Conservation (phyloP, 2,329 filamentous ascomycete genomes). For the Lithohypha guttulata region DNA sequence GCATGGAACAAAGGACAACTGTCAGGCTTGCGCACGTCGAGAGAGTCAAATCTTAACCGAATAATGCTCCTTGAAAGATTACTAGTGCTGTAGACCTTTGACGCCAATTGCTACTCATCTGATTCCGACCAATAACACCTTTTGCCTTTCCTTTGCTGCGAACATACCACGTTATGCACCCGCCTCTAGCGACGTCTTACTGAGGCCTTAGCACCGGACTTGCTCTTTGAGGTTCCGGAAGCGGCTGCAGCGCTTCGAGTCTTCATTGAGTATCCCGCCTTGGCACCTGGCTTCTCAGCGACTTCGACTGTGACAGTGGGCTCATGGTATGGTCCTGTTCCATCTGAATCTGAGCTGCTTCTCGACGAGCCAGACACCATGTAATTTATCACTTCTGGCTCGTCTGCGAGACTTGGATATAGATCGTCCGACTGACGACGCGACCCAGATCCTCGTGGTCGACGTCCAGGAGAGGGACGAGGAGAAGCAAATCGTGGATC, state of each 20-base stretch:
- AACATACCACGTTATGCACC: no score
- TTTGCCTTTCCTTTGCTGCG: no score
- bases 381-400: conserved; percentile 18
- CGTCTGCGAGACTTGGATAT: conserved; percentile 12
- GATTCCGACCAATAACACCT: no score
- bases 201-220: conserved; percentile 6
- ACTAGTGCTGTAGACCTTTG: no score
- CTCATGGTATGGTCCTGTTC: conserved; percentile 14
- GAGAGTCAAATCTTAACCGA: no score
- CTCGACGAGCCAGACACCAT: conserved; percentile 9
- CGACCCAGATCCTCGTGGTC: conserved; percentile 11
- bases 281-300: conserved; percentile 12
- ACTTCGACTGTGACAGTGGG: conserved; percentile 17
- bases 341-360: conserved; percentile 13
- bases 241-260: conserved; percentile 18
- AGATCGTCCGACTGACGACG: conserved; percentile 19
- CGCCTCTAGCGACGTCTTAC: conserved; percentile 5
- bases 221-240: conserved; percentile 6
- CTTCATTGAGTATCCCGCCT: conserved; percentile 16
- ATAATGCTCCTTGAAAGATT: no score
- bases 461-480: conserved; percentile 23
- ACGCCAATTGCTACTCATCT: no score
- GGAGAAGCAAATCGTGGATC: conserved; percentile 26
- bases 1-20: no score
- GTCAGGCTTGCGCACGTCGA: no score